Percentiles rank a stretch among this genome's conserved stretches.
Conservation (phyloP, 768 basidiomycete genomes). For the Calvatia gigantea region DNA sequence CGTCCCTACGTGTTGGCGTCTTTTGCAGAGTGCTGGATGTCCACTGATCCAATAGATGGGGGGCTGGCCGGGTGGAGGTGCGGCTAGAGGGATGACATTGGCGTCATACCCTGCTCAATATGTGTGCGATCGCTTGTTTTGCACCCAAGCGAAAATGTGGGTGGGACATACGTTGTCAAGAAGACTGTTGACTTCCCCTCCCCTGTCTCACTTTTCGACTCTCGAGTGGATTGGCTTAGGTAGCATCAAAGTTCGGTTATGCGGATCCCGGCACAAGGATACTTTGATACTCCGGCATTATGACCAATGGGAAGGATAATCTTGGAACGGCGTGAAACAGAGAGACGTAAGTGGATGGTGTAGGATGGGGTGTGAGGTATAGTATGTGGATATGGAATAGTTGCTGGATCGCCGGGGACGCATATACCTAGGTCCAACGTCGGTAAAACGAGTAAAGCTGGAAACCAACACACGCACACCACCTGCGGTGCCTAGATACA, state of each 20-base stretch:
- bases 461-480: slow-evolving; percentile 65
- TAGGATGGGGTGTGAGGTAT: slow-evolving; percentile 81
- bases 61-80: too few relatives aligned
- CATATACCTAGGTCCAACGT: slow-evolving; percentile 58
- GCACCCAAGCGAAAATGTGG: too few relatives aligned
- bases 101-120: too few relatives aligned
- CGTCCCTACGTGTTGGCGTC: not conserved
- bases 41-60: too few relatives aligned
- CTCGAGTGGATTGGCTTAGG: slow-evolving; percentile 95
- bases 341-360: slow-evolving; percentile 71
- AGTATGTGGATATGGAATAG: slow-evolving; percentile 53
- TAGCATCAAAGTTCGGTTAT: slow-evolving; percentile 91
- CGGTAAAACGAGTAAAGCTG: slow-evolving; percentile 11
- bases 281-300: slow-evolving; percentile 69
- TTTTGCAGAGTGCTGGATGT: too few relatives aligned
- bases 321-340: slow-evolving; percentile 88
- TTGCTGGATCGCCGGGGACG: slow-evolving; percentile 59
- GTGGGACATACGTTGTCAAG: slow-evolving; percentile 76
- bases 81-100: too few relatives aligned
- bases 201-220: slow-evolving; percentile 77
- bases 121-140: too few relatives aligned
- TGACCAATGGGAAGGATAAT: slow-evolving; percentile 82
- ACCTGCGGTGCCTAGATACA: slow-evolving; percentile 75
- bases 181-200: slow-evolving; percentile 83
- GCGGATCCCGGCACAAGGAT: slow-evolving; percentile 90